Evolutionary conservation across 495 filamentous ascomycete species (phyloP).

Genomic region (Annulohypoxylon maeteangense): DNA sequence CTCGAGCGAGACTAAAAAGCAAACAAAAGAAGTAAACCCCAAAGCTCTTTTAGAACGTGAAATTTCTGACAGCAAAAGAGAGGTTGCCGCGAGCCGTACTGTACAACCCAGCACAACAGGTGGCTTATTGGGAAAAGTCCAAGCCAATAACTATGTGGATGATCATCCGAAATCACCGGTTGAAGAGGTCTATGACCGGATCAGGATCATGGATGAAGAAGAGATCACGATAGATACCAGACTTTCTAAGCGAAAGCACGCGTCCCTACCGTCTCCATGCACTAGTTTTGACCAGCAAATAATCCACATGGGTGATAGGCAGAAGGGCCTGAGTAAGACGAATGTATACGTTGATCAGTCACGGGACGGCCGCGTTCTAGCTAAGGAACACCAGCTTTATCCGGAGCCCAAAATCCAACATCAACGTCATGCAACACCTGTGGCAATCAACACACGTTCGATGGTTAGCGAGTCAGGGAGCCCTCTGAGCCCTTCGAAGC

Average conservation of each 20-base stretch:
- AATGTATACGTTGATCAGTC: not conserved
- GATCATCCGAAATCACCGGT: not conserved
- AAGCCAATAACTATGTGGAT: not conserved
- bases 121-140: too few species aligned
- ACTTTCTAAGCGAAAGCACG: not conserved
- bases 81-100: not conserved
- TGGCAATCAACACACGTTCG: not conserved
- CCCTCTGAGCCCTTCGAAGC: not conserved
- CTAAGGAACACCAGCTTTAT: not conserved
- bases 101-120: not conserved
- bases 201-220: not conserved
- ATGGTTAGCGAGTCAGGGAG: constrained; percentile 18
- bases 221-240: not conserved
- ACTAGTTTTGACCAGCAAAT: not conserved
- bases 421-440: not conserved
- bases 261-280: not conserved
- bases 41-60: not conserved
- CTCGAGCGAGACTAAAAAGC: not conserved
- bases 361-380: not conserved
- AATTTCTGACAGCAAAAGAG: not conserved
- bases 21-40: not conserved
- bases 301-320: not conserved
- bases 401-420: not conserved
- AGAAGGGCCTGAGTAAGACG: not conserved
- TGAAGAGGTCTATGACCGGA: not conserved